Evolutionary conservation across 352 stramenopile species (phyloP).

Genomic region (Phytopythium litorale): DNA sequence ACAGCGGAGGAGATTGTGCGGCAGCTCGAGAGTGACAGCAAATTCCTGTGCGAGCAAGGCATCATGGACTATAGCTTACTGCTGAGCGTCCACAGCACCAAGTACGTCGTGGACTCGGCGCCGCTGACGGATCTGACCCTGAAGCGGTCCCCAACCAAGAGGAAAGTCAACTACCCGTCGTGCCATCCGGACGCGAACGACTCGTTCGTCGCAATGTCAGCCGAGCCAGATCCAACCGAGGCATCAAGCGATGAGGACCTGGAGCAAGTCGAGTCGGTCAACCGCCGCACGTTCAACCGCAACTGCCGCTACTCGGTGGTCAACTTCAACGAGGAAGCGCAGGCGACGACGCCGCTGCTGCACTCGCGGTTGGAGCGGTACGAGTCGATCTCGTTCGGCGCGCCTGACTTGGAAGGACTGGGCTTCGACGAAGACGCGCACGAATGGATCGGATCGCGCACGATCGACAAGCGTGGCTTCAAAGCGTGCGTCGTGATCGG

Average conservation of each 20-base stretch:
- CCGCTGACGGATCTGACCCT: constrained; percentile 28
- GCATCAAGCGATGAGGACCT: constrained; percentile 48
- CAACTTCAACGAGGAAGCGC: constrained; percentile 35
- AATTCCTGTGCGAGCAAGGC: constrained; percentile 69
- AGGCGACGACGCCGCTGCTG: constrained; percentile 48
- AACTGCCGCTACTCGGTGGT: constrained; percentile 75
- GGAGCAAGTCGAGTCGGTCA: constrained; percentile 48
- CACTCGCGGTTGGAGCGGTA: constrained; percentile 27
- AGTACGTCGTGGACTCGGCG: constrained; percentile 77
- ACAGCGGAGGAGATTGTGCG: constrained; percentile 50
- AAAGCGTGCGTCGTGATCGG: constrained; percentile 73
- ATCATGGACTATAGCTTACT: constrained; percentile 91
- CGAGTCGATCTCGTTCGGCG: constrained; percentile 41
- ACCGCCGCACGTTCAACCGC: constrained; percentile 51
- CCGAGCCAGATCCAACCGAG: constrained; percentile 31
- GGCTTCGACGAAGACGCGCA: constrained; percentile 22
- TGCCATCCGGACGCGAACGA: constrained; percentile 57
- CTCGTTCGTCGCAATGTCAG: constrained; percentile 33
- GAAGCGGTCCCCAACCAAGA: constrained; percentile 55
- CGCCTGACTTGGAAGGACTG: constrained; percentile 11
- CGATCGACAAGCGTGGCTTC: constrained; percentile 62
- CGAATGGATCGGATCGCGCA: constrained; percentile 53
- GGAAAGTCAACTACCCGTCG: constrained; percentile 67
- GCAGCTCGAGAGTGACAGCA: constrained; percentile 67
- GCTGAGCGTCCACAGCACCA: constrained; percentile 81